Evolutionary conservation across 768 basidiomycete species (phyloP).

Genomic region (Lentinula sp.): DNA sequence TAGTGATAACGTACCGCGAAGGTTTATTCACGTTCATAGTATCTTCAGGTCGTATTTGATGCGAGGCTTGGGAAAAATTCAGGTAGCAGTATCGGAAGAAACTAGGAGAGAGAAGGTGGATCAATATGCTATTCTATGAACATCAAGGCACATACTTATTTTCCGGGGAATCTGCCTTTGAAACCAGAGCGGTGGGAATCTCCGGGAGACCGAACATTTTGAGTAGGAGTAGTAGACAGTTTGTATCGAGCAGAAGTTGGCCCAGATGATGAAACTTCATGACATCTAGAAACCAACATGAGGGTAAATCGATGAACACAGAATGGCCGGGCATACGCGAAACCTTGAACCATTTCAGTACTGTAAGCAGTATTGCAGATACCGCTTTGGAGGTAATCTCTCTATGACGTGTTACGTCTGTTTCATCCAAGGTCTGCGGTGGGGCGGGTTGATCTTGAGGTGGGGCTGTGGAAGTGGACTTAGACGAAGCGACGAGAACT

Average conservation of each 20-base stretch:
- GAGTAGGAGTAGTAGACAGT: conserved; percentile 86
- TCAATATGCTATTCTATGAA: not conserved
- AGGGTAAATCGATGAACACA: not conserved
- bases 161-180: conserved; percentile 83
- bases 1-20: conserved; percentile 52
- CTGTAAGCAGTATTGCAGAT: conserved; percentile 85
- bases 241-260: conserved; percentile 92
- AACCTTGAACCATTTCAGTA: conserved; percentile 97
- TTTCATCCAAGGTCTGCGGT: conserved; percentile 81
- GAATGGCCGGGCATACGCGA: conserved; percentile 63
- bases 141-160: conserved; percentile 53
- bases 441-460: conserved; percentile 55
- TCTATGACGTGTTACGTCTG: conserved; percentile 90
- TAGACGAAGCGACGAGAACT: conserved; percentile 1
- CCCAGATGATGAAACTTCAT: conserved; percentile 99
- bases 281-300: conserved; percentile 52
- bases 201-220: conserved; percentile 99
- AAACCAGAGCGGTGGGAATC: conserved; percentile 74
- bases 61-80: conserved; percentile 65
- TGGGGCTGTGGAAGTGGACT: conserved; percentile 25
- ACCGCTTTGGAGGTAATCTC: conserved; percentile 98
- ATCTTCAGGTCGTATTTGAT: conserved; percentile 57
- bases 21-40: conserved; percentile 56
- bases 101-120: conserved; percentile 33
- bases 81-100: conserved; percentile 94